Evolutionary conservation across 306 rosid genomes (phyloP).

Genomic region (Vigna angularis): DNA sequence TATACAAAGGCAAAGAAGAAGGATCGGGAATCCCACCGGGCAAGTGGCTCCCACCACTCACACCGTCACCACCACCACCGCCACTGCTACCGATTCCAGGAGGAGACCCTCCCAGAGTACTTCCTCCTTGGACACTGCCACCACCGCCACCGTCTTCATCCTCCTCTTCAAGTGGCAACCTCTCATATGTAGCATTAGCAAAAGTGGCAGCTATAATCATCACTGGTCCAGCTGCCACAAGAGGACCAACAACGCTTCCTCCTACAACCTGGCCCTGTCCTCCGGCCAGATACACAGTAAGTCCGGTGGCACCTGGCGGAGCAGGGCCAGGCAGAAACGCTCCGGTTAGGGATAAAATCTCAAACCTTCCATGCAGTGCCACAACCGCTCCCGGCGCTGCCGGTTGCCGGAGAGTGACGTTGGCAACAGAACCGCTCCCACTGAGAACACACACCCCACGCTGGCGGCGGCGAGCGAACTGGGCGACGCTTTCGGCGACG

Average conservation of each 20-base stretch:
- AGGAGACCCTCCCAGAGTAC: conserved; percentile 53
- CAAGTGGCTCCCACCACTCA: conserved; percentile 35
- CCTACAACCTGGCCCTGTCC: conserved; percentile 93
- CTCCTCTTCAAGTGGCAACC: conserved; percentile 84
- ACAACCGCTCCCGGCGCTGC: conserved; percentile 78
- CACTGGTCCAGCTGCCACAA: conserved; percentile 90
- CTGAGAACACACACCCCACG: conserved; percentile 93
- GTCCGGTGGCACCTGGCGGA: conserved; percentile 83
- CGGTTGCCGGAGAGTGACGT: conserved; percentile 88
- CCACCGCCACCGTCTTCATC: conserved; percentile 53
- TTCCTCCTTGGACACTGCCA: conserved; percentile 45
- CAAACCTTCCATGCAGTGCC: conserved; percentile 90
- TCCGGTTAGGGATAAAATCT: conserved; percentile 78
- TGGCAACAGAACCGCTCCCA: conserved; percentile 86
- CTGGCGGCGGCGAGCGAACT: conserved; percentile 78
- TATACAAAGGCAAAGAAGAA: conserved; percentile 65
- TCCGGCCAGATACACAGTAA: conserved; percentile 85
- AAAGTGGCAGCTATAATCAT: conserved; percentile 93
- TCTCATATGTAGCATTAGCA: conserved; percentile 91
- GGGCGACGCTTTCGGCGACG: conserved; percentile 77
- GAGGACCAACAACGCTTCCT: conserved; percentile 86
- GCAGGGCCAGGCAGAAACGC: conserved; percentile 88
- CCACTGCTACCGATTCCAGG: conserved; percentile 55
- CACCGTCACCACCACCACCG: conserved; percentile 29
- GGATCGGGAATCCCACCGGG: conserved; percentile 70